Conservation (phyloP, 2,329 filamentous ascomycete species). For the Hymenoscyphus infarciens region DNA sequence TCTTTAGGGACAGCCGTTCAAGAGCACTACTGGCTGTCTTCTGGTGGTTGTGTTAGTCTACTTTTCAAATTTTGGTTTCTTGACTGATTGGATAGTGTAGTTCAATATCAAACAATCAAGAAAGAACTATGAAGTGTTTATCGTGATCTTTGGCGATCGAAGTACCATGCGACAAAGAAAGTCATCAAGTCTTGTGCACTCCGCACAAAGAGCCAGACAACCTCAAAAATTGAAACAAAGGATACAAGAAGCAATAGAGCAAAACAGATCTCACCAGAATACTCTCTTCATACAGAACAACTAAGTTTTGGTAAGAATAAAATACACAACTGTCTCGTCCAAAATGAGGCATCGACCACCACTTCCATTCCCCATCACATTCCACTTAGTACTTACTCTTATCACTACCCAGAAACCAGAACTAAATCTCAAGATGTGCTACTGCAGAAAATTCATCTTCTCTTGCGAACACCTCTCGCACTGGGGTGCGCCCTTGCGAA, state of each 20-base stretch:
- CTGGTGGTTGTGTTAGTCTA: too few relatives aligned
- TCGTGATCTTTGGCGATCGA: neutral
- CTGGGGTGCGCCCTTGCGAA: slow-evolving; percentile 14
- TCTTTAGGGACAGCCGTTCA: too few relatives aligned
- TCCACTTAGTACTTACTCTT: neutral
- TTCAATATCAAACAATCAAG: neutral
- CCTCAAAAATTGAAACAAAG: neutral
- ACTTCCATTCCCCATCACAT: neutral
- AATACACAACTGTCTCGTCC: neutral
- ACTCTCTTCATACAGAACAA: neutral
- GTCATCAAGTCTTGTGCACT: neutral
- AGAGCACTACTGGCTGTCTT: too few relatives aligned
- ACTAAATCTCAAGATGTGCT: slow-evolving; percentile 16
- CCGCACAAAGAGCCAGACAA: neutral
- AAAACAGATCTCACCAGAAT: neutral
- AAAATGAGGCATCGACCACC: neutral
- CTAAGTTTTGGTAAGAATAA: neutral
- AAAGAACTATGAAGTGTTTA: neutral
- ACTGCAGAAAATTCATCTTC: slow-evolving; percentile 17
- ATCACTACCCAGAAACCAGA: neutral
- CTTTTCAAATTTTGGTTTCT: too few relatives aligned
- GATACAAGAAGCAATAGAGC: neutral
- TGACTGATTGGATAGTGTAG: too few relatives aligned
- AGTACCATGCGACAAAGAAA: neutral
- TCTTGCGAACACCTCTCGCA: slow-evolving; percentile 14